These are phyloP conservation scores for Wickerhamiella nectarea DNA, from an alignment of 805 yeast genomes.

Conservation along the genomic window DNA sequence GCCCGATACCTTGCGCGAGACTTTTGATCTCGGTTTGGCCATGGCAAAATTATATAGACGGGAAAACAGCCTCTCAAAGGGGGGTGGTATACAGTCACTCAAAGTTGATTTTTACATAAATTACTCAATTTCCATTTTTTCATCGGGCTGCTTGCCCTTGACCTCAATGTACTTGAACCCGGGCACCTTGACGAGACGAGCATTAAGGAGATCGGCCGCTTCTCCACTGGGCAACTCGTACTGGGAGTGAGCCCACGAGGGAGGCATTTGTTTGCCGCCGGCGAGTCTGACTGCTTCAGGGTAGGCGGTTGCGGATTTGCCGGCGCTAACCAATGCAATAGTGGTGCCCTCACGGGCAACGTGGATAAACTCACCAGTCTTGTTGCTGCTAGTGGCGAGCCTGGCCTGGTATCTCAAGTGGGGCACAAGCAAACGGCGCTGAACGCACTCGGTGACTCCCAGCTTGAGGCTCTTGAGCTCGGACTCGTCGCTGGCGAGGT, in stretches of 20 bases:
- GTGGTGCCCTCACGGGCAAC: conserved; percentile 75
- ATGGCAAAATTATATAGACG: no score
- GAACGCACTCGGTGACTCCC: conserved; percentile 67
- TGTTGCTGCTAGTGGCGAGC: conserved; percentile 50
- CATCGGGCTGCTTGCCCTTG: conserved; percentile 5
- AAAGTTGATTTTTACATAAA: no score
- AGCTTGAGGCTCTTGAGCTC: conserved; percentile 52
- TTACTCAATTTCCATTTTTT: conserved; percentile 8
- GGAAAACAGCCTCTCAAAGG: no score
- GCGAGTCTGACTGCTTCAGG: conserved; percentile 60
- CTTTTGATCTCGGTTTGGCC: conserved; percentile 9
- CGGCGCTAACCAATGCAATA: conserved; percentile 40
- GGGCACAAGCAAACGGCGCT: conserved; percentile 63
- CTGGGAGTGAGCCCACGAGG: conserved; percentile 81
- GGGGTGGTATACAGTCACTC: no score
- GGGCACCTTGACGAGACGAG: conserved; percentile 19
- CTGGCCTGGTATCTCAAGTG: conserved; percentile 61
- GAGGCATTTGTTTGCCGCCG: conserved; percentile 57
- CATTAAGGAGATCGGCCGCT: conserved; percentile 21
- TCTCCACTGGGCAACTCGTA: conserved; percentile 43
- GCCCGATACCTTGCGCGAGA: conserved; percentile 2
- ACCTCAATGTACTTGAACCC: conserved; percentile 26
- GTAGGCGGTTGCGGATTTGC: conserved; percentile 27
- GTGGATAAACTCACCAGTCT: conserved; percentile 39
- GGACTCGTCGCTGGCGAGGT: conserved; percentile 41